Base-by-base conservation (phyloP, 2,329 filamentous ascomycete genomes). In the Parafenestella ontariensis region DNA sequence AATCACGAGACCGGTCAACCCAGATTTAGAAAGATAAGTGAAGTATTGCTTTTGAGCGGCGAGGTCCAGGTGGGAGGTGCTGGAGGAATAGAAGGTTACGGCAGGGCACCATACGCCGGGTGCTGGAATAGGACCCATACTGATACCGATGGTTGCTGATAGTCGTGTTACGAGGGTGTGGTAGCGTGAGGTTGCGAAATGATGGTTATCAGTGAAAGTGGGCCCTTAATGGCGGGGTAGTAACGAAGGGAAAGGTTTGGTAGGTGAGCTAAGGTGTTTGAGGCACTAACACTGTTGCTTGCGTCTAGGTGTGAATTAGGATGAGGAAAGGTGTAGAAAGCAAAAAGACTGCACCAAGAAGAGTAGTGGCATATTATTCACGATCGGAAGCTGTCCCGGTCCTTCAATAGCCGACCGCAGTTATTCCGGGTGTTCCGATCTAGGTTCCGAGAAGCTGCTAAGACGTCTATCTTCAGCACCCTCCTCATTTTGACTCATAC, bases 61-160 rank as follows among this genome's bases (percentile, higher is more conserved):
- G 31, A 79, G 68, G 57, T 80, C 77, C n/a, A 81, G 62, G 18
- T 70, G 65, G 51, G 78, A 77, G 11, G 68, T 69, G 13, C 52
- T 34, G n/a, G 70, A 71, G 53, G 79, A 71, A 68, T 78, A 81
- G 65, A 81, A 78, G 15, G 79, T 81, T 17, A 81, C 72, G 7
- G 78, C 77, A 21, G 79, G 79, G 21, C 64, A 67, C 69, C 69
- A 74, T 36, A 74, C 65, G 43, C 71, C 71, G 29, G 69, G 49
- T 23, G 54, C 46, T 23, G 61, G 61, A 43, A 56, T 56, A 44
- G 56, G 56, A 20, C 52, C 59, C 61, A 64, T 55, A n/a, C 5
- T 45, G 42, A 36, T 17, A 40, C n/a, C n/a, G n/a, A 31, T 40
- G 7, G 13, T 58, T 9, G 21, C 24, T 13, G 29, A 29, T 34